These are phyloP conservation scores for Microsporum canis DNA, from an alignment of 2,329 filamentous ascomycete species.

Conservation along the genomic window DNA sequence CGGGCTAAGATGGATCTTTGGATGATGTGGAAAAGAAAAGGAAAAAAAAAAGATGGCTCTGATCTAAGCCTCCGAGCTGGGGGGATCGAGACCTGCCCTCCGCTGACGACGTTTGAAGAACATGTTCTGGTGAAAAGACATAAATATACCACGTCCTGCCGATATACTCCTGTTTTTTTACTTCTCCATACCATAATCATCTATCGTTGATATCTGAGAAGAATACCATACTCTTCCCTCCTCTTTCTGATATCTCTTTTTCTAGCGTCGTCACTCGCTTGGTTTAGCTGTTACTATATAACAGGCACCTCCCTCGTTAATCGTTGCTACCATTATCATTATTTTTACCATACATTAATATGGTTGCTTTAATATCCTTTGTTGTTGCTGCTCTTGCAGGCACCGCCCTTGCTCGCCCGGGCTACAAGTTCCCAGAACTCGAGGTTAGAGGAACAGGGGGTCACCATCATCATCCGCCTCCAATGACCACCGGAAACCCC, in stretches of 20 bases:
- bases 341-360: neutral
- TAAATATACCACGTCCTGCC: neutral
- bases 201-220: neutral
- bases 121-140: neutral
- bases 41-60: neutral
- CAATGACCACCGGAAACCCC: slow-evolving; percentile 1
- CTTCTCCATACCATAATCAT: neutral
- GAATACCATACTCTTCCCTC: neutral
- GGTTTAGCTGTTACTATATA: neutral
- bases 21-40: neutral
- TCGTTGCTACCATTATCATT: neutral
- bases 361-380: neutral
- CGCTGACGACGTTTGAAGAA: neutral
- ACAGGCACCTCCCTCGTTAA: neutral
- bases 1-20: neutral
- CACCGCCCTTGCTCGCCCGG: neutral
- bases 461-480: neutral
- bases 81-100: neutral
- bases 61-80: neutral
- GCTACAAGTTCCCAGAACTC: neutral
- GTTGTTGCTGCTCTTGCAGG: slow-evolving; percentile 3
- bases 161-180: neutral
- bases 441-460: neutral
- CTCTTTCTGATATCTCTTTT: neutral
- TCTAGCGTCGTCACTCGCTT: neutral